These are phyloP conservation scores for Xylariomycetidae sp. DNA, from an alignment of 2,329 filamentous ascomycete genomes.

Conservation along the genomic window DNA sequence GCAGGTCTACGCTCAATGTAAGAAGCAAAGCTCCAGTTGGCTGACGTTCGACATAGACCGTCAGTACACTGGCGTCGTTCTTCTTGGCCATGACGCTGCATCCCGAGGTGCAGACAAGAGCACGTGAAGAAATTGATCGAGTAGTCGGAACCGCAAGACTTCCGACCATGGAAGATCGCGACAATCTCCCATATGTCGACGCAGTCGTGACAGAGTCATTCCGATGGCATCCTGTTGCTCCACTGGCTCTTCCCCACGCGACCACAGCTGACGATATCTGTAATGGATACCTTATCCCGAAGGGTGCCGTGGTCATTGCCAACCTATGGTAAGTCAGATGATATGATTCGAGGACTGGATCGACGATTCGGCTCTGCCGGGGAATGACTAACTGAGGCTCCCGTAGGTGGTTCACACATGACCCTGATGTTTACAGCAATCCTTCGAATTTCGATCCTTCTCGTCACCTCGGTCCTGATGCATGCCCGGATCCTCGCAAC, in stretches of 20 bases:
- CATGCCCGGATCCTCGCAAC: neutral
- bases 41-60: slow-evolving; percentile 27
- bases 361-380: neutral
- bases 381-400: neutral
- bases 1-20: neutral
- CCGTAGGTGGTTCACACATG: neutral
- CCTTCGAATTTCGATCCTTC: neutral
- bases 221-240: slow-evolving; percentile 22
- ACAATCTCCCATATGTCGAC: slow-evolving; percentile 21
- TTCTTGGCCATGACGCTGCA: slow-evolving; percentile 43
- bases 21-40: too few relatives aligned
- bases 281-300: slow-evolving; percentile 12
- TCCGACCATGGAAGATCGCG: slow-evolving; percentile 18
- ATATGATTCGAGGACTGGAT: neutral
- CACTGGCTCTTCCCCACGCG: slow-evolving; percentile 29
- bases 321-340: slow-evolving; percentile 5
- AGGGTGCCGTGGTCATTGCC: slow-evolving; percentile 6
- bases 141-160: slow-evolving; percentile 24
- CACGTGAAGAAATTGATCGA: slow-evolving; percentile 26
- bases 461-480: neutral
- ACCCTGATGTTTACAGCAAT: neutral
- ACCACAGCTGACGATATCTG: slow-evolving; percentile 20
- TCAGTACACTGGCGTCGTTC: slow-evolving; percentile 35
- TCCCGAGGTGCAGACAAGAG: slow-evolving; percentile 39
- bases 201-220: slow-evolving; percentile 20